Conservation (phyloP, 2,329 filamentous ascomycete genomes). For the Plenodomus lindquistii region DNA sequence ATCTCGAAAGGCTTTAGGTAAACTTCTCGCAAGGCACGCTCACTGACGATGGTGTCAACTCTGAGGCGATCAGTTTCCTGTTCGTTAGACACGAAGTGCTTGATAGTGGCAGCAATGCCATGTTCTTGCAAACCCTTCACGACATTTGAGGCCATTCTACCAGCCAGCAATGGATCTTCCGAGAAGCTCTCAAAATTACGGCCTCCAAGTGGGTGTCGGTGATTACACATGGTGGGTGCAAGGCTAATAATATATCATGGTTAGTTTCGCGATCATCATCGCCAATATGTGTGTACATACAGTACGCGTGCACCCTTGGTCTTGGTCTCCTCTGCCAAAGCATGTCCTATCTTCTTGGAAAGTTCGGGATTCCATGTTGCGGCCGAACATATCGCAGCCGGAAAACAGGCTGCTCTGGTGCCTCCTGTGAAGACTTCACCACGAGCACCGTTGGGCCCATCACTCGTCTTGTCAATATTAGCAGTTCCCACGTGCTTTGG, state of each 20-base stretch:
- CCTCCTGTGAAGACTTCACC: slow-evolving; percentile 68
- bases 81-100: slow-evolving; percentile 71
- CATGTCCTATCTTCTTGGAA: slow-evolving; percentile 57
- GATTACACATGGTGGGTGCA: slow-evolving; percentile 78
- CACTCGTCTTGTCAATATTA: slow-evolving; percentile 55
- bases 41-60: slow-evolving; percentile 54
- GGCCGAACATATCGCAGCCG: slow-evolving; percentile 68
- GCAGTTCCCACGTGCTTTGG: no score
- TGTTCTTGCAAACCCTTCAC: slow-evolving; percentile 65
- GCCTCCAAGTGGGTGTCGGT: slow-evolving; percentile 77
- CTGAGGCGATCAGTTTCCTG: slow-evolving; percentile 72
- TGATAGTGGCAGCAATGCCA: slow-evolving; percentile 71
- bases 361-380: slow-evolving; percentile 76
- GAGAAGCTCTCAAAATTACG: slow-evolving; percentile 77
- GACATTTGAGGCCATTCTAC: slow-evolving; percentile 66
- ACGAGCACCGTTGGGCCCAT: slow-evolving; percentile 71
- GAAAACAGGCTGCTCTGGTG: slow-evolving; percentile 70
- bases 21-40: slow-evolving; percentile 62
- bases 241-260: slow-evolving; percentile 51
- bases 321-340: slow-evolving; percentile 71
- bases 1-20: slow-evolving; percentile 66
- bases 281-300: slow-evolving; percentile 16
- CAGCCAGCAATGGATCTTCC: slow-evolving; percentile 70
- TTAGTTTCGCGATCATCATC: background rate
- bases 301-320: slow-evolving; percentile 75